Conservation (phyloP, 1,139 yeast genomes). For the Candida albicans region DNA sequence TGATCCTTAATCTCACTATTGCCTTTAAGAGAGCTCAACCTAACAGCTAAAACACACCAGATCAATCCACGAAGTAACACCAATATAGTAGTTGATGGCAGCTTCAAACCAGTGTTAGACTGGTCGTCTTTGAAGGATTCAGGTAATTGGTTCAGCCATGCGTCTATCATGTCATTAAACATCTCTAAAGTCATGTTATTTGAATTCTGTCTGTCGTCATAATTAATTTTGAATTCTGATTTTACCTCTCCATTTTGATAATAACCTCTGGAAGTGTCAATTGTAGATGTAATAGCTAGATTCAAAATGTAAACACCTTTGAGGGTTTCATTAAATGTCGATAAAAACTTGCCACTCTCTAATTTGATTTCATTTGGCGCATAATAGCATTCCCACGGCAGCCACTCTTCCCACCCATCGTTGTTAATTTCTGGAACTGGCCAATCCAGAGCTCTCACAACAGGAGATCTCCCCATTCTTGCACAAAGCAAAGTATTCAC, state of each 20-base stretch:
- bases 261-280: conserved; percentile 18
- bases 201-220: conserved; percentile 14
- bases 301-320: conserved; percentile 20
- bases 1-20: conserved; percentile 13
- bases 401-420: conserved; percentile 31
- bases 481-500: conserved; percentile 24
- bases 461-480: conserved; percentile 25
- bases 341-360: conserved; percentile 22
- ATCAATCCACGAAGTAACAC: conserved; percentile 16
- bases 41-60: conserved; percentile 23
- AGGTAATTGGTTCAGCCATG: conserved; percentile 18
- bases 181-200: conserved; percentile 17
- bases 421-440: conserved; percentile 21
- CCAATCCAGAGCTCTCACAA: conserved; percentile 26
- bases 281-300: conserved; percentile 22
- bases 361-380: conserved; percentile 15
- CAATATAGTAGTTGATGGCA: conserved; percentile 19
- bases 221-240: conserved; percentile 8
- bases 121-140: conserved; percentile 17
- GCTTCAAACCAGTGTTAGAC: conserved; percentile 4
- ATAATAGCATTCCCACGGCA: conserved; percentile 20
- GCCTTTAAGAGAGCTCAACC: conserved; percentile 18
- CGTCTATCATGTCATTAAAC: conserved; percentile 17
- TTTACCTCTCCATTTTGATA: not conserved
- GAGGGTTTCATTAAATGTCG: conserved; percentile 20